Evolutionary conservation across 306 rosid genomes (phyloP), one percentile per base, ranked within the genome.

Genomic region (Quercus bicolor): DNA sequence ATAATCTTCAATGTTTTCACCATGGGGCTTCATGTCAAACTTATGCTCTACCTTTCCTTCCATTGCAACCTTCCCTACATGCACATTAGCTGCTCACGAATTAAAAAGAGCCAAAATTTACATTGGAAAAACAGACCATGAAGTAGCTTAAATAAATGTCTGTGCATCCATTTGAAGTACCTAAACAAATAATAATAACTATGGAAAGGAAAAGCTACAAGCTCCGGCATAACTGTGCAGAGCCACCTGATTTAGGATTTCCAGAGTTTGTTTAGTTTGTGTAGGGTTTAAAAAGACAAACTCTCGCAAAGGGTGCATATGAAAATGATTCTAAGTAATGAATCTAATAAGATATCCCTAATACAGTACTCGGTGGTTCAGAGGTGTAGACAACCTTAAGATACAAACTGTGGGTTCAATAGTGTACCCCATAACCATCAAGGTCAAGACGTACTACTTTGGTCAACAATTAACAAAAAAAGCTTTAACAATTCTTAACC

Each of bases 1-100:
- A 78, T 95, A 95, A 80, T 88, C 93, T 75, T 91, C 99, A 51
- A 95, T 79, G 87, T 95, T 91, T 84, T 88, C 89, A 57, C 95
- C 89, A 57, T 91, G 99, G 70, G 98, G 99, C 86, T 93, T 95
- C 99, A 95, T 93, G 78, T 95, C 99, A 85, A 95, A 95, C 80
- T 95, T 95, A 78, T 90, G 98, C 79, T 95, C 99, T 60, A 95
- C 98, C 80, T 95, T 95, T 79, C 99, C 99, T 80, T 93, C 99
- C 87, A 90, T 82, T 29, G 93, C 80, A 79, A 95, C 88, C 84
- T 90, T 90, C 73, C 90, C 97, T 92, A 75, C 23, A 81, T 72
- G 70, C 74, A 81, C 60, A 68, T 43, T 72, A 59, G 45, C 53
- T 64, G 76, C 79, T 53, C 72, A 28, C 75, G 3, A 33, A 54